Conservation (phyloP, 805 yeast species). For the Lachancea sp. region DNA sequence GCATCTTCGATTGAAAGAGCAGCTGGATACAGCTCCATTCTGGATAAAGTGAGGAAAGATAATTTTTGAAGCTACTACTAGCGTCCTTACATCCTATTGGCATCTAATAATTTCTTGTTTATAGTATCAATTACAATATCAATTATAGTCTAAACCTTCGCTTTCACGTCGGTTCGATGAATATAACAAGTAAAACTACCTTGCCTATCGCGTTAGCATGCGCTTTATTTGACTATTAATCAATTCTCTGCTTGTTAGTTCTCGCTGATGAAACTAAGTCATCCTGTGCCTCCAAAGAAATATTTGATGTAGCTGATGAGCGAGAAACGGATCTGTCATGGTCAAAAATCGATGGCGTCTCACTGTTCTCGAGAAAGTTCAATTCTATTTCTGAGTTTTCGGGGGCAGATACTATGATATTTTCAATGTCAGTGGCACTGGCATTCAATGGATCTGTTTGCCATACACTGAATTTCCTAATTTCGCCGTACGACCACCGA, state of each 20-base stretch:
- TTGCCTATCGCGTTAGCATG: too few species aligned
- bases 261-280: conserved; percentile 16
- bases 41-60: conserved; percentile 18
- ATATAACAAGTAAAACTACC: too few species aligned
- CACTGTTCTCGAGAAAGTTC: conserved; percentile 18
- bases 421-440: conserved; percentile 30
- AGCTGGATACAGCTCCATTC: conserved; percentile 23
- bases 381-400: conserved; percentile 23
- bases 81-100: background rate
- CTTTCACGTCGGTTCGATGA: too few species aligned
- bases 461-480: conserved; percentile 32
- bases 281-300: conserved; percentile 26
- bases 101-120: conserved; percentile 2
- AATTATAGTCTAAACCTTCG: too few species aligned
- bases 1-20: conserved; percentile 52
- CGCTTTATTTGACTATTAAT: conserved; percentile 8
- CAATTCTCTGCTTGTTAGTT: conserved; percentile 18
- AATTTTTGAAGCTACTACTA: background rate
- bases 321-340: conserved; percentile 27
- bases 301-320: conserved; percentile 32
- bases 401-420: conserved; percentile 21
- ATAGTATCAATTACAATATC: conserved; percentile 4
- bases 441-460: conserved; percentile 34
- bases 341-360: conserved; percentile 31
- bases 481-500: conserved; percentile 58